Base-by-base conservation (phyloP, 495 filamentous ascomycete genomes). In the Lineolata rhizophorae region DNA sequence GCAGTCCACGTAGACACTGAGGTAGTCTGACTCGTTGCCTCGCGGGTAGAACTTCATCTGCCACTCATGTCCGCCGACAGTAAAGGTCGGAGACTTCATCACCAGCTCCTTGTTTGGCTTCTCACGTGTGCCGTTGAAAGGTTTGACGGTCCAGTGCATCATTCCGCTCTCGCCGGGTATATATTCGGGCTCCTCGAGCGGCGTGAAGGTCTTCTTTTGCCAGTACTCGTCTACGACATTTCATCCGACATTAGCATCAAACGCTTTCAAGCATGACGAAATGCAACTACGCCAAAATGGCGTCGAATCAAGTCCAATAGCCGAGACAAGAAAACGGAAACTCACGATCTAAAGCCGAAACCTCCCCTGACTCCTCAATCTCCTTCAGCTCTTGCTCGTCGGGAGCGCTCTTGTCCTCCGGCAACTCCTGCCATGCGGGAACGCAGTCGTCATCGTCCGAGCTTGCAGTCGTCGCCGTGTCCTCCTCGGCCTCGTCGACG, bases 21-120 rank as follows among this genome's bases (percentile, higher is more conserved):
- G 37, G n/a, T 61, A 60, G 33, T 64, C 56, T 2, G 65, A 65
- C 41, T 67, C 62, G 46, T 75, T 73, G 13, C 71, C 71, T 27
- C 61, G 58, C 11, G 71, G 71, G 38, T 67, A 76, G 50, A 72
- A 72, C 43, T 73, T 74, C 51, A 76, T 67, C 14, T 62, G 67
- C 70, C 70, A 75, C 49, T 71, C 71, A 38, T 66, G 67, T 21
- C 64, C 70, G 1, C 66, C 71, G 35, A 75, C 53, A 32, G 51
- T 57, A 3, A 70, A 60, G 5, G 59, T 46, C 1, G 61, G 66
- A 12, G 70, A 74, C 14, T 61, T 61, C 59, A 74, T 70, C 34
- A 75, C 51, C 33, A 57, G 55, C 20, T 58, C 57, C 3, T 55
- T 55, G 46, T 74, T 74, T 10, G 67, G 69, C 8, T 57, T 54